A percentile compares a stretch with the other conserved stretches of the same genome.
These are phyloP conservation scores for Entomortierella beljakovae DNA, from an alignment of 192 early-diverging fungal genomes.

Conservation along the genomic window DNA sequence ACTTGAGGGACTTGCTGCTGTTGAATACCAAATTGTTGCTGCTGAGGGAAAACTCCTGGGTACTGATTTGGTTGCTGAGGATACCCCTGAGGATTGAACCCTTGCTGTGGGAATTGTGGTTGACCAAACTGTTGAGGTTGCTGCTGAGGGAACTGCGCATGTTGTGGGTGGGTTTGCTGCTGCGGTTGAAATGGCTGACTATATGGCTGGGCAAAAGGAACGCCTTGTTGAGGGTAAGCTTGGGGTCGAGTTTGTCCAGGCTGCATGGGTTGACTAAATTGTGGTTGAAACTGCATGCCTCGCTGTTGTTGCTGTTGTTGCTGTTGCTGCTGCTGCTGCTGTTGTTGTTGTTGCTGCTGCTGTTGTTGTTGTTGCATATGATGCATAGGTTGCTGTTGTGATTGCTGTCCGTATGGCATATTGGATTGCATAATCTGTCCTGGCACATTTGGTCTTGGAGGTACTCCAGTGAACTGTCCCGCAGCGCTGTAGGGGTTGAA, in stretches of 20 bases:
- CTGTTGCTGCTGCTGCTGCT: conserved; percentile 8
- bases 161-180: conserved; percentile 23
- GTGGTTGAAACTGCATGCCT: conserved; percentile 28
- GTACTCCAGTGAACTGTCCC: conserved; percentile 16
- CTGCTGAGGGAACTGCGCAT: conserved; percentile 24
- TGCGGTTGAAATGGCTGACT: conserved; percentile 12
- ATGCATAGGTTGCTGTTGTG: conserved; percentile 31
- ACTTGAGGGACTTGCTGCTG: conserved; percentile 23
- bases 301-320: no score
- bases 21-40: conserved; percentile 34
- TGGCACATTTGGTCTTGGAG: conserved; percentile 26
- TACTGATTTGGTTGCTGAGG: conserved; percentile 43
- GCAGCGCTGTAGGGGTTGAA: conserved; percentile 36
- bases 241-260: conserved; percentile 31
- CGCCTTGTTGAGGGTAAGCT: conserved; percentile 15
- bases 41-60: conserved; percentile 7
- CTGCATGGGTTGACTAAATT: conserved; percentile 27
- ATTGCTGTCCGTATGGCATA: conserved; percentile 24
- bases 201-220: conserved; percentile 15
- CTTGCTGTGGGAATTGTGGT: conserved; percentile 32
- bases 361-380: conserved; percentile 44
- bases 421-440: conserved; percentile 29
- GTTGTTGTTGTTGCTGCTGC: conserved; percentile 25
- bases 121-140: conserved; percentile 34
- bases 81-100: conserved; percentile 25